A percentile compares a stretch with the other conserved stretches of the same genome.
These are phyloP conservation scores for Ramularia endophylla DNA, from an alignment of 2,329 filamentous ascomycete genomes.

Conservation along the genomic window DNA sequence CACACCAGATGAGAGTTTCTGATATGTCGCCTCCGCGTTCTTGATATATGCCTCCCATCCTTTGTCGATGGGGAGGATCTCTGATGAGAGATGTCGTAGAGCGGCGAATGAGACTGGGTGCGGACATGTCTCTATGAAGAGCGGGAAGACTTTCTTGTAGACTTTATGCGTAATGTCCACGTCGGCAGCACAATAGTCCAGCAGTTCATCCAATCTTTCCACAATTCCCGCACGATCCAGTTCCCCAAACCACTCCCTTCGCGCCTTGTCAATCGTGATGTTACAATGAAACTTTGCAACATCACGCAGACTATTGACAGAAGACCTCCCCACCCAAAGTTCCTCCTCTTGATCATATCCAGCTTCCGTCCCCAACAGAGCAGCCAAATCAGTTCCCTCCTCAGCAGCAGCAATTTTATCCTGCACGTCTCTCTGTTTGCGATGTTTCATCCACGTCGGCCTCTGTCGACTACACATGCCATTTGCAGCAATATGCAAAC, in stretches of 20 bases:
- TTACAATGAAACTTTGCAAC: constrained; percentile 96
- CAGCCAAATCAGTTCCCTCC: constrained; percentile 63
- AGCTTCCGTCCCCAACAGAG: constrained; percentile 55
- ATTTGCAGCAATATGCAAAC: constrained; percentile 92
- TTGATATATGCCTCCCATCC: constrained; percentile 81
- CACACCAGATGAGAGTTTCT: constrained; percentile 69
- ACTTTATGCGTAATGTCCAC: constrained; percentile 88
- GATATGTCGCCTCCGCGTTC: constrained; percentile 80
- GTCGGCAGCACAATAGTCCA: constrained; percentile 94
- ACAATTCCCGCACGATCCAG: constrained; percentile 66
- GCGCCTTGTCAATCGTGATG: constrained; percentile 82
- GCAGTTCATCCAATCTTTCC: constrained; percentile 68
- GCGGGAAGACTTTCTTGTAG: constrained; percentile 89
- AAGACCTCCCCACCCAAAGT: constrained; percentile 90
- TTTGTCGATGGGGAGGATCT: constrained; percentile 83
- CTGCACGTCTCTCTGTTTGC: constrained; percentile 78
- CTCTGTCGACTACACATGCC: constrained; percentile 97
- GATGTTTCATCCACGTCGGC: constrained; percentile 95
- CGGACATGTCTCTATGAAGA: constrained; percentile 82
- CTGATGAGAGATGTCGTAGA: constrained; percentile 83
- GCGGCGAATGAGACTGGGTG: constrained; percentile 97
- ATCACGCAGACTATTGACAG: constrained; percentile 88
- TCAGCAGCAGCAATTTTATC: constrained; percentile 71
- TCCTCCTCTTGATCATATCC: constrained; percentile 75
- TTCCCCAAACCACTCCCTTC: constrained; percentile 79